A percentile compares a stretch with the other conserved stretches of the same genome.
Conservation (phyloP, 2,329 filamentous ascomycete species). For the Rasamsonia emersonii region DNA sequence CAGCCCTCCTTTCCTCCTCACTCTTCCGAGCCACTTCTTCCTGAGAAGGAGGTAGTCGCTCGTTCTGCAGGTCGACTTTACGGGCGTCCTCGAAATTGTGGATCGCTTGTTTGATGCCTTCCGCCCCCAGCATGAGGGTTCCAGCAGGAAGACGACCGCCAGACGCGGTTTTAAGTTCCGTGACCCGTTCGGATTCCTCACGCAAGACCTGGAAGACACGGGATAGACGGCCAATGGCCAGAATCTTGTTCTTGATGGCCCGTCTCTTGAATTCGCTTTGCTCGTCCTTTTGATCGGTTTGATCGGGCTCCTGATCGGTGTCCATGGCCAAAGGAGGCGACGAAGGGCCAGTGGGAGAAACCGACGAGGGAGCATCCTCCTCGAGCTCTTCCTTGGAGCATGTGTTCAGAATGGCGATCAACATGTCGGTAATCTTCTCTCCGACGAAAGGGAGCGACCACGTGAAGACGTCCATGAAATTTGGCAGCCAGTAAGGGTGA, state of each 20-base stretch:
- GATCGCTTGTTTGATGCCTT: constrained; percentile 98
- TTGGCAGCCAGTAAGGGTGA: constrained; percentile 97
- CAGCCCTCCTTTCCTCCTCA: constrained; percentile 70
- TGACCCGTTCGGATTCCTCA: constrained; percentile 93
- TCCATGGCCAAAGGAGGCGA: constrained; percentile 68
- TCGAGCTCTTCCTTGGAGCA: constrained; percentile 98
- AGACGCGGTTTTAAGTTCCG: constrained; percentile 92
- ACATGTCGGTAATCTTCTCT: constrained; percentile 99
- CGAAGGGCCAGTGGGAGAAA: constrained; percentile 58
- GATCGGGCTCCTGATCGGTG: constrained; percentile 62
- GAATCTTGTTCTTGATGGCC: constrained; percentile 99
- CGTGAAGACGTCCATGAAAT: constrained; percentile 99
- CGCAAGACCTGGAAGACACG: constrained; percentile 97
- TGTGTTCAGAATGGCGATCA: constrained; percentile 95
- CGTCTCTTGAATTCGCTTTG: constrained; percentile 81
- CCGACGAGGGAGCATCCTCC: constrained; percentile 71
- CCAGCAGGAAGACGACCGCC: constrained; percentile 88
- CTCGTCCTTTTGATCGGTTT: no score
- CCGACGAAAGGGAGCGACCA: constrained; percentile 98
- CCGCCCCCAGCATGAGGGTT: constrained; percentile 93
- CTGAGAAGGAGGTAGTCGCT: constrained; percentile 81
- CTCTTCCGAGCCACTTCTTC: constrained; percentile 83
- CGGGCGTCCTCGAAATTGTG: constrained; percentile 92
- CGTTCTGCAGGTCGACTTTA: constrained; percentile 95
- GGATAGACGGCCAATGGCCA: constrained; percentile 91